phyloP scores from a whole-genome alignment of 768 basidiomycete species.

The Xanthoconium stramineum region DNA sequence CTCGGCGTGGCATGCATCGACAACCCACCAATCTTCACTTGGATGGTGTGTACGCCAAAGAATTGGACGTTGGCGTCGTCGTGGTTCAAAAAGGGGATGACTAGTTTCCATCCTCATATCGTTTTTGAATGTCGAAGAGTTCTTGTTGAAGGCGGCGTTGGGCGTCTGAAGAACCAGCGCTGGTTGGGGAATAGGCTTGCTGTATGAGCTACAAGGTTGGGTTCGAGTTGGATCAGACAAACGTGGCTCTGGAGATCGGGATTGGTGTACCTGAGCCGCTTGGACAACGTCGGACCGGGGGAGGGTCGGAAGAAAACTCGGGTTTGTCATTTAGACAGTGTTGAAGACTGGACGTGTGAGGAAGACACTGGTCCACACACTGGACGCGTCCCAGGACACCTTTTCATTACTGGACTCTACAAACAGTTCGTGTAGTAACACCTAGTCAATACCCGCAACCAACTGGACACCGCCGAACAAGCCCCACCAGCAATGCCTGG shows the following conservation, averaged over 20 bases:
- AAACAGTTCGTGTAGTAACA: too few relatives aligned
- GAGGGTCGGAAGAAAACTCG: conserved; percentile 50
- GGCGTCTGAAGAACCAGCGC: conserved; percentile 51
- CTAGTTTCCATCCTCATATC: conserved; percentile 78
- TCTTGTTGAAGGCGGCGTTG: conserved; percentile 67
- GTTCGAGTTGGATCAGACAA: conserved; percentile 7
- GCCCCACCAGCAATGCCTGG: conserved; percentile 17
- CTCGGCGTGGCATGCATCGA: not conserved
- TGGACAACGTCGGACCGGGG: conserved; percentile 51
- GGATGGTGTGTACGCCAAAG: conserved; percentile 91
- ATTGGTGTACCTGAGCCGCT: conserved; percentile 52
- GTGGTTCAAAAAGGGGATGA: conserved; percentile 70
- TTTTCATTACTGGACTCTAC: too few relatives aligned
- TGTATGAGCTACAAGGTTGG: conserved; percentile 55
- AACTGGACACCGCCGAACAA: not conserved
- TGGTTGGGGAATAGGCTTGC: conserved; percentile 57
- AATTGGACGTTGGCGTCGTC: conserved; percentile 84
- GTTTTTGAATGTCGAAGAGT: conserved; percentile 72
- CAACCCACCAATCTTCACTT: conserved; percentile 85
- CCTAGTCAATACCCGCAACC: too few relatives aligned
- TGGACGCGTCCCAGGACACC: not conserved
- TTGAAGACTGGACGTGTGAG: not conserved
- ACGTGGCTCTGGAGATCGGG: conserved; percentile 2
- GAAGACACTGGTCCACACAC: not conserved
- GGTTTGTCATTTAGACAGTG: conserved; percentile 18